A percentile compares a stretch with the other conserved stretches of the same genome.
phyloP scores from a whole-genome alignment of 2,329 filamentous ascomycete genomes.

The Pseudogymnoascus sp. region DNA sequence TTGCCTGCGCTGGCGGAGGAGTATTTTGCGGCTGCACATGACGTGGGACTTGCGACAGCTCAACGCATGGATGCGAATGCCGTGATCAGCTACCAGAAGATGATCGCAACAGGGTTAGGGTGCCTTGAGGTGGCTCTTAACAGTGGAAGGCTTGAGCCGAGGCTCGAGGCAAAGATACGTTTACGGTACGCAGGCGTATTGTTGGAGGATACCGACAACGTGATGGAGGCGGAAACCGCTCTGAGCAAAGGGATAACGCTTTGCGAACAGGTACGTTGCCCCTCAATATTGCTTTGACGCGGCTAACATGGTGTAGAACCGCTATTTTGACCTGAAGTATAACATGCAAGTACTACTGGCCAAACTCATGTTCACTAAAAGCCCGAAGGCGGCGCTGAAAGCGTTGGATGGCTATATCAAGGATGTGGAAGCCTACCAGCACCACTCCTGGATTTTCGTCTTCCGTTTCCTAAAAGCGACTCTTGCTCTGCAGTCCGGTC shows the following conservation, averaged over 20 bases:
- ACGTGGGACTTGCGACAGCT: slow-evolving; percentile 41
- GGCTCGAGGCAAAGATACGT: slow-evolving; percentile 59
- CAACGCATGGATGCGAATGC: slow-evolving; percentile 39
- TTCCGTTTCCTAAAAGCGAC: slow-evolving; percentile 67
- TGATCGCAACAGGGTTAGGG: slow-evolving; percentile 62
- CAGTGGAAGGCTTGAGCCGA: slow-evolving; percentile 49
- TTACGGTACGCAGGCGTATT: slow-evolving; percentile 64
- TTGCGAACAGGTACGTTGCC: slow-evolving; percentile 49
- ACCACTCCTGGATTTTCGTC: slow-evolving; percentile 66
- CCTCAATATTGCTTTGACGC: neutral
- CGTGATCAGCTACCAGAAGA: slow-evolving; percentile 58
- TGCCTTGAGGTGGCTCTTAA: slow-evolving; percentile 64
- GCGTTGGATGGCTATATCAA: slow-evolving; percentile 59
- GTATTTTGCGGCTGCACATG: slow-evolving; percentile 59
- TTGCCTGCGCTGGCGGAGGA: slow-evolving; percentile 68
- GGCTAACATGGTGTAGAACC: slow-evolving; percentile 34
- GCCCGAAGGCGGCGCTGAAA: slow-evolving; percentile 63
- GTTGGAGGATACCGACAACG: slow-evolving; percentile 65
- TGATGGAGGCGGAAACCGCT: slow-evolving; percentile 62
- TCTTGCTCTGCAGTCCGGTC: slow-evolving; percentile 54
- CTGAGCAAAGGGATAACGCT: slow-evolving; percentile 62
- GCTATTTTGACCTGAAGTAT: slow-evolving; percentile 61
- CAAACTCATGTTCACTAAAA: slow-evolving; percentile 61
- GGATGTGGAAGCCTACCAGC: slow-evolving; percentile 59
- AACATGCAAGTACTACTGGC: slow-evolving; percentile 66